These are phyloP conservation scores for Ogataea thermomethanolica DNA, from an alignment of 805 yeast genomes.

Conservation along the genomic window DNA sequence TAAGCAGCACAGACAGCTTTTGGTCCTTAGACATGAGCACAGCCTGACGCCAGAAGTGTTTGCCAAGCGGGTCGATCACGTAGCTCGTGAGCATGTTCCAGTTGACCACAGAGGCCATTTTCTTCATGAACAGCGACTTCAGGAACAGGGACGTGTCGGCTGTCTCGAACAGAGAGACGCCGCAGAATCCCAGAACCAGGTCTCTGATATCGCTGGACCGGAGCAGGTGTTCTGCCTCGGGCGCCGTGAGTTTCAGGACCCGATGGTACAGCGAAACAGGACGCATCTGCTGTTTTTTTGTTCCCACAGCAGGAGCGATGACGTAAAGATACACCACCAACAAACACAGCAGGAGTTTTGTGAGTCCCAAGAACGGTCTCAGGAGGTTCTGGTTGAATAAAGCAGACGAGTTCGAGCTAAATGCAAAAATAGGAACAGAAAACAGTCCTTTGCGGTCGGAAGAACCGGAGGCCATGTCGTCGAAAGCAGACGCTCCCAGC, in stretches of 20 bases:
- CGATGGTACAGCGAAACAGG: conserved; percentile 16
- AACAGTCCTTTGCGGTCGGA: conserved; percentile 27
- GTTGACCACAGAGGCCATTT: conserved; percentile 12
- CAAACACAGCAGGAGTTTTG: conserved; percentile 24
- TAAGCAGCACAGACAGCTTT: conserved; percentile 11
- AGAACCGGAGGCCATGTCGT: conserved; percentile 37
- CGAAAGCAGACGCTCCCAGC: conserved; percentile 57
- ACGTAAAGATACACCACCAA: conserved; percentile 21
- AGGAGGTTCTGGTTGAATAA: conserved; percentile 18
- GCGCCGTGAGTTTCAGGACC: conserved; percentile 8
- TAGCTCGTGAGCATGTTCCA: background rate
- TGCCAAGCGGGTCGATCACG: conserved; percentile 21
- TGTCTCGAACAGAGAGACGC: conserved; percentile 8
- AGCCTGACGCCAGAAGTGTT: conserved; percentile 14
- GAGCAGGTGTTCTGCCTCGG: conserved; percentile 12
- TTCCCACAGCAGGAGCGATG: conserved; percentile 9
- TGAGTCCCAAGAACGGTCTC: conserved; percentile 28
- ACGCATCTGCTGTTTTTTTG: conserved; percentile 4
- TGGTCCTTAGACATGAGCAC: background rate
- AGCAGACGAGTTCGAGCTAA: conserved; percentile 20
- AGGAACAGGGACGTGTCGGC: conserved; percentile 12
- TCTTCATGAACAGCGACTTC: conserved; percentile 24
- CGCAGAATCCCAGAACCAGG: conserved; percentile 5
- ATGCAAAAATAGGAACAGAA: conserved; percentile 30
- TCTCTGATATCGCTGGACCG: background rate